Percentiles rank a stretch among this genome's conserved stretches.
phyloP scores from a whole-genome alignment of 176 grass and related monocot genomes.

The Neostapfia colusana region DNA sequence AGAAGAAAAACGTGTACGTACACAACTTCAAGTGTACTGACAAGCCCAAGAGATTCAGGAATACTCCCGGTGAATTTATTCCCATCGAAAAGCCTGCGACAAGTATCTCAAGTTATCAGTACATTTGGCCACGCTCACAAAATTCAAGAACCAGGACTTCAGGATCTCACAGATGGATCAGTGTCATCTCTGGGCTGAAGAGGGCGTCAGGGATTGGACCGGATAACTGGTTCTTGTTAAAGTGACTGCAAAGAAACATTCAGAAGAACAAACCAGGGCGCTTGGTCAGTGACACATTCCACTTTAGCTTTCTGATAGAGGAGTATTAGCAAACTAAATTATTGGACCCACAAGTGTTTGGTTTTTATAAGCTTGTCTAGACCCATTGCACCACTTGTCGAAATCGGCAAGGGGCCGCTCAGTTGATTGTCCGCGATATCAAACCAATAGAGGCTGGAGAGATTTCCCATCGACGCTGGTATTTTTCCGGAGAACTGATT shows the following conservation, averaged over 20 bases:
- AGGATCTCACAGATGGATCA: conserved; percentile 84
- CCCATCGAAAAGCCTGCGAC: conserved; percentile 79
- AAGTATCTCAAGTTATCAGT: conserved; percentile 18
- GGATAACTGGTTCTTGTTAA: conserved; percentile 86
- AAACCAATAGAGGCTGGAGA: conserved; percentile 84
- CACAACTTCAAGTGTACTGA: conserved; percentile 71
- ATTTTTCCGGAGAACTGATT: conserved; percentile 75
- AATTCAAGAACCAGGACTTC: background rate
- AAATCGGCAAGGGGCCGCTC: conserved; percentile 71
- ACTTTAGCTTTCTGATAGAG: background rate
- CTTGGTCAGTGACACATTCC: background rate
- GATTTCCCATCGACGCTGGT: conserved; percentile 83
- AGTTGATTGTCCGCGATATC: conserved; percentile 81
- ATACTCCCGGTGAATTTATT: conserved; percentile 71
- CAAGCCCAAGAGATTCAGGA: conserved; percentile 70
- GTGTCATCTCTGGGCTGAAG: conserved; percentile 73
- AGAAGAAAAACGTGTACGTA: conserved; percentile 47
- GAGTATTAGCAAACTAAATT: conserved; percentile 2
- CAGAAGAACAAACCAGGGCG: conserved; percentile 2
- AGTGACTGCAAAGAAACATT: conserved; percentile 63
- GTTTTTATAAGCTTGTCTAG: conserved; percentile 72
- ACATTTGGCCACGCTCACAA: background rate
- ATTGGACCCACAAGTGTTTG: conserved; percentile 82
- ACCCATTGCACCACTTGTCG: conserved; percentile 52
- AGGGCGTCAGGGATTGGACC: conserved; percentile 76